Evolutionary conservation across 1,284 basidiomycete genomes (phyloP).

Genomic region (Ustilago shanxiensis): DNA sequence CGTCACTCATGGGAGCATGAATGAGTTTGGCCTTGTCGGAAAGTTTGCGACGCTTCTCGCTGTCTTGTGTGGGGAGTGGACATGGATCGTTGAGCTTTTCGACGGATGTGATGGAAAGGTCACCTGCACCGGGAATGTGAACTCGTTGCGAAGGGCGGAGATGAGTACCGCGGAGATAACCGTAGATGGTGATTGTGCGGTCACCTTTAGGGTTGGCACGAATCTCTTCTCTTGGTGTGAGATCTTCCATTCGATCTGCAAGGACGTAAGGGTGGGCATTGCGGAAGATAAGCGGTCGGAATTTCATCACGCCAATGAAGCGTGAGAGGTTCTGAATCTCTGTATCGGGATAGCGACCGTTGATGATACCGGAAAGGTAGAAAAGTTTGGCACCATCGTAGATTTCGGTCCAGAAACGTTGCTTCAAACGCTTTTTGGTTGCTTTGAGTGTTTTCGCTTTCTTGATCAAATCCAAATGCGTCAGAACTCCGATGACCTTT

Average conservation of each 20-base stretch:
- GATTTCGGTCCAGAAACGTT: slow-evolving; percentile 99
- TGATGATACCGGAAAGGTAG: slow-evolving; percentile 96
- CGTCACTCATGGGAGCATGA: slow-evolving; percentile 98
- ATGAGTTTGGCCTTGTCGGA: slow-evolving; percentile 96
- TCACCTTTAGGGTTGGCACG: slow-evolving; percentile 88
- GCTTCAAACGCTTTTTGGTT: slow-evolving; percentile 95
- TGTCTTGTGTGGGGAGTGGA: slow-evolving; percentile 89
- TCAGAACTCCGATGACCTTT: slow-evolving; percentile 95
- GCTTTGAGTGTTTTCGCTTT: slow-evolving; percentile 86
- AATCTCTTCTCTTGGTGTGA: slow-evolving; percentile 88
- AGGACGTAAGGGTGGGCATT: slow-evolving; percentile 95
- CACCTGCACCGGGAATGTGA: slow-evolving; percentile 95
- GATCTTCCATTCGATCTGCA: slow-evolving; percentile 94
- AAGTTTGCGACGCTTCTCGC: slow-evolving; percentile 90
- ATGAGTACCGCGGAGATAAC: slow-evolving; percentile 80
- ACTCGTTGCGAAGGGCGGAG: slow-evolving; percentile 79
- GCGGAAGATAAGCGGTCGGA: slow-evolving; percentile 94
- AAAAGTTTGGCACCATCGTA: slow-evolving; percentile 99
- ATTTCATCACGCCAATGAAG: slow-evolving; percentile 98
- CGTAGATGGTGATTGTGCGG: slow-evolving; percentile 91
- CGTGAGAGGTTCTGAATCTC: slow-evolving; percentile 92
- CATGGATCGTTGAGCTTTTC: slow-evolving; percentile 90
- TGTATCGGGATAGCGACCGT: slow-evolving; percentile 96
- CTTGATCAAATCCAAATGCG: slow-evolving; percentile 97
- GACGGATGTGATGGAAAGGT: slow-evolving; percentile 80